phyloP scores from a whole-genome alignment of 139 green algal species.

The Chlorella sorokiniana region DNA sequence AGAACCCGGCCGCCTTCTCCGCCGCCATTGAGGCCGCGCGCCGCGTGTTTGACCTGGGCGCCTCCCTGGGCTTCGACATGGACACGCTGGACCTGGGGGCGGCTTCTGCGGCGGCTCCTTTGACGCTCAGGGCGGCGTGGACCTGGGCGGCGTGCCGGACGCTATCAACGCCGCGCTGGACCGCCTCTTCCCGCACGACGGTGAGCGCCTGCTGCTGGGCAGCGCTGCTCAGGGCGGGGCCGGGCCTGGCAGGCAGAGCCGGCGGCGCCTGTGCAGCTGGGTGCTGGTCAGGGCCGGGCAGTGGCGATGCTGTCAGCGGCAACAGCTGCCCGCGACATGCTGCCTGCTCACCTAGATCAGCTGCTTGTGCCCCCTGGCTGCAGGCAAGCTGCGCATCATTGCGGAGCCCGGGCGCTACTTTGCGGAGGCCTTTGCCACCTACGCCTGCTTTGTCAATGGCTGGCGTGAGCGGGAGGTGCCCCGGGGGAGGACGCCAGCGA shows the following conservation, averaged over 20 bases:
- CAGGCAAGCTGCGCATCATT: conserved; percentile 72
- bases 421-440: conserved; percentile 84
- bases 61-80: conserved; percentile 81
- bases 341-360: neutral
- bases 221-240: neutral
- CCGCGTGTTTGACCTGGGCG: conserved; percentile 79
- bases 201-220: conserved; percentile 38
- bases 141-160: conserved; percentile 75
- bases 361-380: neutral
- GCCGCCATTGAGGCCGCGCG: conserved; percentile 48
- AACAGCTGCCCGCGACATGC: too few species aligned
- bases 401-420: conserved; percentile 98
- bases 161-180: conserved; percentile 89
- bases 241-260: neutral
- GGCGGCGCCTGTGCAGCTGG: too few species aligned
- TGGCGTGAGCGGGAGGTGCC: conserved; percentile 54
- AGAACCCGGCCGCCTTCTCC: conserved; percentile 79
- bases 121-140: conserved; percentile 64
- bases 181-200: conserved; percentile 79
- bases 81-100: conserved; percentile 95
- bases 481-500: neutral
- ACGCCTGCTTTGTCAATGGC: conserved; percentile 86
- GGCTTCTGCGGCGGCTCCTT: conserved; percentile 87
- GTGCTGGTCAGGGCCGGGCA: neutral
- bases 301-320: neutral